Conservation (phyloP, 345 rosid genomes). For the Corchorus olitorius region DNA sequence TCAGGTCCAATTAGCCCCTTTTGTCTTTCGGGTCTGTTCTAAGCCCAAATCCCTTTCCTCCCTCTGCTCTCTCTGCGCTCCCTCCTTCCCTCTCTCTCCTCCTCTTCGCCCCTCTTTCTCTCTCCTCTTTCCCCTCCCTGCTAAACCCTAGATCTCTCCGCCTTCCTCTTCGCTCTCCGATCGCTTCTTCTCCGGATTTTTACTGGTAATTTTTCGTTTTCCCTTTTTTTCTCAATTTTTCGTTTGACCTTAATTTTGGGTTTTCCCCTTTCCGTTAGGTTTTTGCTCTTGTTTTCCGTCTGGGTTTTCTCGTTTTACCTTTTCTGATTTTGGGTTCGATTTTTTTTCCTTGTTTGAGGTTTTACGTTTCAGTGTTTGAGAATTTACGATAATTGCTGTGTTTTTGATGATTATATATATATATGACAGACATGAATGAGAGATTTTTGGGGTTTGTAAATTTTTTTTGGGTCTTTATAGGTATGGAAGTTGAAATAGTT, state of each 20-base stretch:
- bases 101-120: neutral
- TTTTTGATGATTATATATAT: neutral
- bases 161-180: conserved; percentile 23
- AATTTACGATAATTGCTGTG: neutral
- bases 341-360: no score
- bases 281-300: no score
- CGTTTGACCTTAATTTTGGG: neutral
- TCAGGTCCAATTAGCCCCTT: conserved; percentile 49
- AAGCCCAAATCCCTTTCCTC: conserved; percentile 49
- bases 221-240: no score
- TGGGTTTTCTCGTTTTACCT: neutral
- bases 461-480: neutral
- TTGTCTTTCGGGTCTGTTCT: conserved; percentile 38
- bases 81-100: neutral
- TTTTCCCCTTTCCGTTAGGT: no score
- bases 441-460: neutral
- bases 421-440: neutral
- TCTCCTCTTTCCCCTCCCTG: conserved; percentile 11
- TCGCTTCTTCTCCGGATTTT: neutral
- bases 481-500: neutral
- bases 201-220: no score
- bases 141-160: conserved; percentile 44
- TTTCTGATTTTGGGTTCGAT: neutral
- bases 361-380: no score
- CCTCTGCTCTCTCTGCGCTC: neutral